Base-by-base conservation (phyloP, 2,329 filamentous ascomycete species). In the Fusarium sublunatum region DNA sequence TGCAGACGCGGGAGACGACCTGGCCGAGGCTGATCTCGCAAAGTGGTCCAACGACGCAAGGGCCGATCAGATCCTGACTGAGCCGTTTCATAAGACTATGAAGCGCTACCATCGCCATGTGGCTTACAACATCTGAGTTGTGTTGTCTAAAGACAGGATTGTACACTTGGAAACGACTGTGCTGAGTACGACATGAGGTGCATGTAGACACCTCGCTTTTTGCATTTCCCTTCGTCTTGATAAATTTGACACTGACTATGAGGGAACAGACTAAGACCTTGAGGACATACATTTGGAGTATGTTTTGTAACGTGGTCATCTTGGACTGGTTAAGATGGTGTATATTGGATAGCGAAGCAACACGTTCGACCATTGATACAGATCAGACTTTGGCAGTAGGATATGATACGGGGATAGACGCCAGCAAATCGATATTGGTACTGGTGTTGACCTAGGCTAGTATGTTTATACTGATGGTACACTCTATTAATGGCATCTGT, bases 401-500 rank as follows among this genome's bases (percentile, higher is more conserved):
- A 38, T 25, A 0, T 12, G 22, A 13, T 13, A 19, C 0, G 38
- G 24, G 39, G 24, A n/a, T 12, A 31, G 6, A 1, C 13, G 3
- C 40, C 9, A 7, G 8, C 19, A 4, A 13, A 24, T 9, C n/a
- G 7, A 8, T 28, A 40, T 39, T 22, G 24, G 13, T 11, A 29
- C 13, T 19, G n/a, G n/a, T 11, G 24, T 24, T 13, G 19, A 31
- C 12, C 28, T 35, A 13, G 25, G 15, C 24, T 31, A 36, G 40
- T 31, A 5, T 43, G 58, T 43, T 29, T 28, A 8, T 55, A 19
- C 22, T 36, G 44, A 49, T 58, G 42, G 24, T 55, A 65, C 58
- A 51, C 62, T 61, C 29, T 63, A 65, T 63, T 48, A 63, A 50
- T 39, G 49, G 48, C 39, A 25, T 53, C 39, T 63, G 48, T 42